Conservation (phyloP, 2,329 filamentous ascomycete species). For the Coleophoma eucalyptorum region DNA sequence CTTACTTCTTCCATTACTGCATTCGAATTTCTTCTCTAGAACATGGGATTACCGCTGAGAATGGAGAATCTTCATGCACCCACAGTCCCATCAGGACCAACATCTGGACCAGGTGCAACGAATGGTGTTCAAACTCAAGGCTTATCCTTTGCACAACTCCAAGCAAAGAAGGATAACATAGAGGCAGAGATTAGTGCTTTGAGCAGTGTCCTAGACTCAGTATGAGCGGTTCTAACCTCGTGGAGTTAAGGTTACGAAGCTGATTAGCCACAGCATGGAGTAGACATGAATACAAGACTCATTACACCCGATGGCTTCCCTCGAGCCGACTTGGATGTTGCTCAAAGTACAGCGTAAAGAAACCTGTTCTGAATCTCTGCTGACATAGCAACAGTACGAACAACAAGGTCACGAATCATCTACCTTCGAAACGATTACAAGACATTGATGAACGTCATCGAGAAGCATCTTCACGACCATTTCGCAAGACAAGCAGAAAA, state of each 20-base stretch:
- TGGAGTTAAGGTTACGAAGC: not conserved
- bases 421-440: conserved; percentile 91
- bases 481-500: conserved; percentile 66
- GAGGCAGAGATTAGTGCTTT: conserved; percentile 86
- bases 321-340: conserved; percentile 88
- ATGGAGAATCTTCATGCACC: conserved; percentile 68
- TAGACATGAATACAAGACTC: conserved; percentile 86
- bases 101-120: conserved; percentile 49
- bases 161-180: conserved; percentile 76
- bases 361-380: not conserved
- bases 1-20: no score
- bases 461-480: conserved; percentile 82
- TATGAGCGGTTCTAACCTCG: conserved; percentile 37
- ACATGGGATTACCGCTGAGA: conserved; percentile 23
- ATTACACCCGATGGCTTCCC: conserved; percentile 90
- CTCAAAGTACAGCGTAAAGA: conserved; percentile 65
- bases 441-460: conserved; percentile 76
- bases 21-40: not conserved
- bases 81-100: conserved; percentile 76
- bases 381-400: conserved; percentile 63
- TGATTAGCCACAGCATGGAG: conserved; percentile 64
- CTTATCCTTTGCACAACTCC: conserved; percentile 73
- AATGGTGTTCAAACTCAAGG: conserved; percentile 60
- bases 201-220: conserved; percentile 82
- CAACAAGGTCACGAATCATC: conserved; percentile 88